Percentiles rank a stretch among this genome's conserved stretches.
Conservation (phyloP, 1,139 yeast species). For the Hanseniaspora sp. region DNA sequence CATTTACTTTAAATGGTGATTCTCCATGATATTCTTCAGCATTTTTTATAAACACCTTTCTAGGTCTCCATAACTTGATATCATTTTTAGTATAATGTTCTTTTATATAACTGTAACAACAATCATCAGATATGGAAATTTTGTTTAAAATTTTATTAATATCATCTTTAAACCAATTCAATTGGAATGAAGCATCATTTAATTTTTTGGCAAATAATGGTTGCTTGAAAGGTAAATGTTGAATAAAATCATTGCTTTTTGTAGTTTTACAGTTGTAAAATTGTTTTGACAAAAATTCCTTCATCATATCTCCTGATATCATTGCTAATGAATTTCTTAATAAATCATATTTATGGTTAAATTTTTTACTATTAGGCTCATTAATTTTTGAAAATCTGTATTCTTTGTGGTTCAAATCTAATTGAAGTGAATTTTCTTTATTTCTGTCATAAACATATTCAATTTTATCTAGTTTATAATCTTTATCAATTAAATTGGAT, state of each 20-base stretch:
- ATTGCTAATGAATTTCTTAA: background rate
- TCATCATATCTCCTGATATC: background rate
- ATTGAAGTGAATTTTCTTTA: slow-evolving; percentile 33
- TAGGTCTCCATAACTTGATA: background rate
- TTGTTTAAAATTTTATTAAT: slow-evolving; percentile 37
- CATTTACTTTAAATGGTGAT: background rate
- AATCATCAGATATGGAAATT: slow-evolving; percentile 34
- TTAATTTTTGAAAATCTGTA: background rate
- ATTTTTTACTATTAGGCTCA: background rate
- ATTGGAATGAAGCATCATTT: slow-evolving; percentile 32
- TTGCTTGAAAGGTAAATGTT: slow-evolving; percentile 24
- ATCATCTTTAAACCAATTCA: slow-evolving; percentile 37
- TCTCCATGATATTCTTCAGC: background rate
- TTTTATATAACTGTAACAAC: background rate
- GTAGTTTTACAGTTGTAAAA: slow-evolving; percentile 17
- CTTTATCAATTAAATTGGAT: slow-evolving; percentile 45
- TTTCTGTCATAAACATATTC: slow-evolving; percentile 28
- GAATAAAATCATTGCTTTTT: slow-evolving; percentile 17
- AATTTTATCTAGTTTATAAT: background rate
- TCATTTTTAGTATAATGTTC: background rate
- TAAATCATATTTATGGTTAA: background rate
- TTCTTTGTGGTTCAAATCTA: slow-evolving; percentile 2
- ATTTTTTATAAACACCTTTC: background rate
- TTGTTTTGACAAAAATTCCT: slow-evolving; percentile 3
- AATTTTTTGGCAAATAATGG: slow-evolving; percentile 53